Percentiles rank a stretch among this genome's conserved stretches.
Conservation (phyloP, 2,329 filamentous ascomycete species). For the Fusarium haematococcum region DNA sequence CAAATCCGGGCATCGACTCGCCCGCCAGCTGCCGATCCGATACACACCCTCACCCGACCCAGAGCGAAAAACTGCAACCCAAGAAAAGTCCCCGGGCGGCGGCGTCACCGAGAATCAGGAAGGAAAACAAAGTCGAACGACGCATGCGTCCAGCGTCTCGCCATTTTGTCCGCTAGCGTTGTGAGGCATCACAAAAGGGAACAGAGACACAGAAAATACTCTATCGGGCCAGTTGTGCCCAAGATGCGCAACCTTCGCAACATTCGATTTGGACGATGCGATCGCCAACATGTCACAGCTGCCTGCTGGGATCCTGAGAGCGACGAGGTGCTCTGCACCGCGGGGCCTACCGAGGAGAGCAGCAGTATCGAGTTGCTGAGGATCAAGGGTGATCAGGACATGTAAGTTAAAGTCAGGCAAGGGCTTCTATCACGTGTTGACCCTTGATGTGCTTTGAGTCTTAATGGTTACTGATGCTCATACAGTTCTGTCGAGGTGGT, state of each 20-base stretch:
- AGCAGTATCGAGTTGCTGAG: conserved; percentile 79
- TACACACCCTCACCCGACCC: conserved; percentile 35
- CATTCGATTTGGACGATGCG: conserved; percentile 76
- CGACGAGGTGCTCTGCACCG: conserved; percentile 83
- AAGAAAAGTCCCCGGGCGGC: conserved; percentile 3
- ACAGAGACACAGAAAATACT: not conserved
- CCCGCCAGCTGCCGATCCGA: conserved; percentile 40
- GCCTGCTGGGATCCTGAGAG: conserved; percentile 87
- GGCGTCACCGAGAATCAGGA: conserved; percentile 38
- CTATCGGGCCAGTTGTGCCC: not conserved
- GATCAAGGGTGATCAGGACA: conserved; percentile 58
- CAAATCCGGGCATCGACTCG: conserved; percentile 41
- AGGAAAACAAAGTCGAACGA: conserved; percentile 38
- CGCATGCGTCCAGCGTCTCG: conserved; percentile 38
- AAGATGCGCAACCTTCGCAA: conserved; percentile 90
- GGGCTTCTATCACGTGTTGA: not conserved
- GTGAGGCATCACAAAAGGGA: conserved; percentile 3
- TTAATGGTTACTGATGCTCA: conserved; percentile 36
- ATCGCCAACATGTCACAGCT: conserved; percentile 74
- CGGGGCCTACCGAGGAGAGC: conserved; percentile 80
- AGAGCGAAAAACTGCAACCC: conserved; percentile 26
- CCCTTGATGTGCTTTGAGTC: not conserved
- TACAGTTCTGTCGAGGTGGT: conserved; percentile 58
- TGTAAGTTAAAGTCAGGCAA: conserved; percentile 55
- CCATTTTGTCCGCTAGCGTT: conserved; percentile 19